Percentiles rank a stretch among this genome's conserved stretches.
phyloP scores from a whole-genome alignment of 805 yeast species.

The Saccharomycopsis vini region DNA sequence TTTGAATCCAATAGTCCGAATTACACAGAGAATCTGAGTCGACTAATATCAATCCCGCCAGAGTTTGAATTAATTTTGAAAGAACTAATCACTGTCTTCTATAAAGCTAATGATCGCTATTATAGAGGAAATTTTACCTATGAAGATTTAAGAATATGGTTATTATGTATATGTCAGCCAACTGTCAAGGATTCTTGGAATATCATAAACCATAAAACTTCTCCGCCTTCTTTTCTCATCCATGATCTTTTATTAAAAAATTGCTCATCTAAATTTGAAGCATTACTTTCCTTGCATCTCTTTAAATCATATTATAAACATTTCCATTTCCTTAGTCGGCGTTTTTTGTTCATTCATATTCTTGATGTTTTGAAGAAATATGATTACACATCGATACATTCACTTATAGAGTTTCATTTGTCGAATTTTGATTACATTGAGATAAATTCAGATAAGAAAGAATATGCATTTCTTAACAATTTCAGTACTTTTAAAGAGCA shows the following conservation, averaged over 20 bases:
- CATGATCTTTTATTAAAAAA: neutral
- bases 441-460: no score
- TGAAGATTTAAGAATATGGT: constrained; percentile 8
- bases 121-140: neutral
- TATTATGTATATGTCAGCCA: neutral
- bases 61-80: constrained; percentile 2
- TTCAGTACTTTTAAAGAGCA: neutral
- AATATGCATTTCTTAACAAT: no score
- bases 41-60: neutral
- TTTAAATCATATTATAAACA: neutral
- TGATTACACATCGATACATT: no score
- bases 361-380: no score
- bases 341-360: no score
- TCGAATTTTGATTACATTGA: no score
- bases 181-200: neutral
- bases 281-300: neutral
- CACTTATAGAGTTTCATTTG: no score
- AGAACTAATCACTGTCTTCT: neutral
- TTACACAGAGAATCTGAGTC: no score
- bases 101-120: neutral
- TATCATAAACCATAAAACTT: neutral
- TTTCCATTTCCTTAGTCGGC: no score
- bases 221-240: neutral
- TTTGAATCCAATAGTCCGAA: no score
- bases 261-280: neutral